Conservation (phyloP, 345 rosid species). For the Salix dunnii region DNA sequence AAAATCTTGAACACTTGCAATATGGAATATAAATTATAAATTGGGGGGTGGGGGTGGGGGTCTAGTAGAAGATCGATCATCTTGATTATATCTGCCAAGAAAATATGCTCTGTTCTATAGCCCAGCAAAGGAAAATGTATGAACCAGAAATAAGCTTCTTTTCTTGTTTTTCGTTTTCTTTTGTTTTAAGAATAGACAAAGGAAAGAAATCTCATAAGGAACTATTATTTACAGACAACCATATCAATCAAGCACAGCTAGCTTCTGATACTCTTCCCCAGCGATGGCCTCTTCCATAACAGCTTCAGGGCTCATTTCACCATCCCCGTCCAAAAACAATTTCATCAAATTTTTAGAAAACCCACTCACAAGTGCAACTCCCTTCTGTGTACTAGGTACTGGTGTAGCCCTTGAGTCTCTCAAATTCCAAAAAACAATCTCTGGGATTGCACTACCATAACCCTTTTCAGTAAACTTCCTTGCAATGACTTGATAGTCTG, state of each 20-base stretch:
- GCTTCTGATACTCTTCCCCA: slow-evolving; percentile 38
- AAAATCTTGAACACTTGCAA: too few species aligned
- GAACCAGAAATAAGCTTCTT: too few species aligned
- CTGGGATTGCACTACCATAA: slow-evolving; percentile 44
- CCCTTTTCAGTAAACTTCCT: slow-evolving; percentile 47
- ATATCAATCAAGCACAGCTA: slow-evolving; percentile 39
- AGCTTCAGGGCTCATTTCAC: slow-evolving; percentile 29
- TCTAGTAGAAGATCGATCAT: too few species aligned
- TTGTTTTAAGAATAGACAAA: slow-evolving; percentile 1
- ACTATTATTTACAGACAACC: too few species aligned
- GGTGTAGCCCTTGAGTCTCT: slow-evolving; percentile 49
- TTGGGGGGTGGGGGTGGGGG: too few species aligned
- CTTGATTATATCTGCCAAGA: too few species aligned
- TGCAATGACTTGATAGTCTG: slow-evolving; percentile 39
- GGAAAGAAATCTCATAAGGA: slow-evolving; percentile 12
- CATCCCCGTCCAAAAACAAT: slow-evolving; percentile 44
- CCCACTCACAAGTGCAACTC: slow-evolving; percentile 65
- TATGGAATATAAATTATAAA: too few species aligned
- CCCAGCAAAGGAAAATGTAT: too few species aligned
- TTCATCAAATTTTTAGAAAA: slow-evolving; percentile 62
- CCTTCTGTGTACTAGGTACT: slow-evolving; percentile 33
- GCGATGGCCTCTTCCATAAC: slow-evolving; percentile 48
- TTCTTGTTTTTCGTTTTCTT: too few species aligned
- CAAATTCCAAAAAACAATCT: slow-evolving; percentile 68
- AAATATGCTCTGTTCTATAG: too few species aligned